Base-by-base conservation (phyloP, 176 grass and related monocot species). In the Oropetium thomaeum region DNA sequence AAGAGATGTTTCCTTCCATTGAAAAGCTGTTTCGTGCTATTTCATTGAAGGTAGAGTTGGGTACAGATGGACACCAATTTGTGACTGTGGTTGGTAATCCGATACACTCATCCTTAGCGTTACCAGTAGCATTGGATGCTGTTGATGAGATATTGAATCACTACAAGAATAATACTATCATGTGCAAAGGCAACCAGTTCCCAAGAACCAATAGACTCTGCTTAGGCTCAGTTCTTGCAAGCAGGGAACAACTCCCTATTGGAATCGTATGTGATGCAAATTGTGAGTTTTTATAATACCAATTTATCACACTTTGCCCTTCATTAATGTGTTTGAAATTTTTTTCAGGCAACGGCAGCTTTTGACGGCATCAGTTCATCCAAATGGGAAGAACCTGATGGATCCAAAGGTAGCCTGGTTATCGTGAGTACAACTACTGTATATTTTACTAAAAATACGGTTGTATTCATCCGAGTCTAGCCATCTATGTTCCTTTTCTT, bases 341-440 rank as follows among this genome's bases (percentile, higher is more conserved):
- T 15, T 15, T 83, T 81, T 73, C 72, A 97, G 95, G 91, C 88
- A 72, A 90, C 86, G 60, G 79, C 81, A 51, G 89, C 91, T 67
- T 98, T 98, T 89, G 94, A 97, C 26, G 94, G 94, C 33, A 83
- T 87, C 74, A 48, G 26, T 64, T 84, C 78, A 10, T 87, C 84
- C 53, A 97, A 97, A 93, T 97, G 90, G 94, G 94, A 97, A 82
- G 94, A 90, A 58, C 93, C 90, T 83, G 90, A 97, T 87, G 94
- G 94, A 89, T 86, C 88, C 43, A 97, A 91, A 87, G 90, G 94
- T 97, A 89, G 69, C 71, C 42, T 37, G 9, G 22, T 84, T 69
- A 14, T 42, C 75, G 7, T 22, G n/a, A 42, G 27, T 37, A 32
- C 33, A 20, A 58, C 25, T 70, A 31, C 28, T 54, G n/a, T n/a